Evolutionary conservation across 495 filamentous ascomycete species (phyloP).

Genomic region (Xylaria intraflava): DNA sequence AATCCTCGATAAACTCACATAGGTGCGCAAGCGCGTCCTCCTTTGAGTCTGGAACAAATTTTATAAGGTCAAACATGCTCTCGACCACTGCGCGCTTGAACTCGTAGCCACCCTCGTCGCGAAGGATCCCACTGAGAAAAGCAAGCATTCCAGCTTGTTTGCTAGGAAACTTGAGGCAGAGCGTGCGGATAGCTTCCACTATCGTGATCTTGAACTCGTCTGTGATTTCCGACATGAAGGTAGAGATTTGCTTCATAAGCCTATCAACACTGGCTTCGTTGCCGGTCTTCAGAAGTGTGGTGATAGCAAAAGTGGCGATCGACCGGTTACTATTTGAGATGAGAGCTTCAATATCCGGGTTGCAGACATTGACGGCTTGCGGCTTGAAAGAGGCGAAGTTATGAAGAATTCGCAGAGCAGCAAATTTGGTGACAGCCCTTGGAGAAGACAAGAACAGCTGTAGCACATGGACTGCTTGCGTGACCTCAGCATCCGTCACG

Average conservation of each 20-base stretch:
- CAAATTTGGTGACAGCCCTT: conserved; percentile 93
- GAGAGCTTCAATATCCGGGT: conserved; percentile 90
- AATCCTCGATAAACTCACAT: conserved; percentile 99
- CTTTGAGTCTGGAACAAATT: conserved; percentile 96
- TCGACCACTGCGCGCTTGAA: conserved; percentile 97
- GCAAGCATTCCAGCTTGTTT: conserved; percentile 97
- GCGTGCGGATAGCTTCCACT: conserved; percentile 91
- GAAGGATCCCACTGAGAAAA: conserved; percentile 89
- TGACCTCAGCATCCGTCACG: conserved; percentile 84
- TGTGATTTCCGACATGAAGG: conserved; percentile 96
- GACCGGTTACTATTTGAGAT: conserved; percentile 96
- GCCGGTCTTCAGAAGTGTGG: conserved; percentile 93
- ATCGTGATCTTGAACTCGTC: conserved; percentile 99
- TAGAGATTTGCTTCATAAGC: conserved; percentile 95
- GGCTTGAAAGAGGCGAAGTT: conserved; percentile 94
- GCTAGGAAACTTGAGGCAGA: conserved; percentile 95
- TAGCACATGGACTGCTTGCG: conserved; percentile 87
- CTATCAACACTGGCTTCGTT: conserved; percentile 96
- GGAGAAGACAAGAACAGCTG: conserved; percentile 97
- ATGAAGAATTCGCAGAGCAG: conserved; percentile 93
- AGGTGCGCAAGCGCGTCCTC: conserved; percentile 95
- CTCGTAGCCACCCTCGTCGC: conserved; percentile 96
- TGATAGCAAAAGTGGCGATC: conserved; percentile 97
- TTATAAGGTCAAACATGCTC: conserved; percentile 99
- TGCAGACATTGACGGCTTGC: conserved; percentile 84